phyloP scores from a whole-genome alignment of 2,329 filamentous ascomycete species.

The Emmonsia crescens region DNA sequence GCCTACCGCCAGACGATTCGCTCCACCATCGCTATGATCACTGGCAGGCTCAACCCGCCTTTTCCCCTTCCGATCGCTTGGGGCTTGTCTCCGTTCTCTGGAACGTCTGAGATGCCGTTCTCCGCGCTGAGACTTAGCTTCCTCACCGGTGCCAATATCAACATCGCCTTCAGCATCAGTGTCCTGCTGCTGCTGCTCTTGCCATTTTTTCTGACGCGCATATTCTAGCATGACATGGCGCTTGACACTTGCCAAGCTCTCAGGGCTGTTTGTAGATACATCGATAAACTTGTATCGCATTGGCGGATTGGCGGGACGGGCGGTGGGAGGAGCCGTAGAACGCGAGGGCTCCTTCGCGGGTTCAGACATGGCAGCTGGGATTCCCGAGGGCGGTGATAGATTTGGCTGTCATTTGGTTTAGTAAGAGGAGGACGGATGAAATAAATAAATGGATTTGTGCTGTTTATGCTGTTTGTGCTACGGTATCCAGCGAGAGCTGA shows the following conservation, averaged over 20 bases:
- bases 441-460: too few species aligned
- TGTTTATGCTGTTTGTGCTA: neutral
- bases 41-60: too few species aligned
- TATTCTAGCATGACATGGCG: slow-evolving; percentile 36
- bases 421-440: neutral
- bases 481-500: neutral
- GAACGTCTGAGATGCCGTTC: neutral
- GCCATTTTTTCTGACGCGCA: slow-evolving; percentile 26
- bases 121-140: neutral
- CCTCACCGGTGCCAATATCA: neutral
- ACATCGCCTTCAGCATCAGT: neutral
- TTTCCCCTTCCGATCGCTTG: neutral
- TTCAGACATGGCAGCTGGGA: slow-evolving; percentile 10
- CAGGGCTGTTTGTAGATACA: slow-evolving; percentile 25
- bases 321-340: neutral
- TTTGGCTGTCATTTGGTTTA: neutral
- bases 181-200: slow-evolving; percentile 2
- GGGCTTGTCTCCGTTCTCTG: neutral
- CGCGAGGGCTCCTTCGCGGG: slow-evolving; percentile 1
- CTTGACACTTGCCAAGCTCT: slow-evolving; percentile 31
- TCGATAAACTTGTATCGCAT: slow-evolving; percentile 33
- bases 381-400: neutral
- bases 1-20: too few species aligned
- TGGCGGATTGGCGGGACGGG: slow-evolving; percentile 6
- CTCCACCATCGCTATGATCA: neutral